A percentile compares a stretch with the other conserved stretches of the same genome.
Conservation (phyloP, 306 rosid genomes). For the Cucumis hystrix region DNA sequence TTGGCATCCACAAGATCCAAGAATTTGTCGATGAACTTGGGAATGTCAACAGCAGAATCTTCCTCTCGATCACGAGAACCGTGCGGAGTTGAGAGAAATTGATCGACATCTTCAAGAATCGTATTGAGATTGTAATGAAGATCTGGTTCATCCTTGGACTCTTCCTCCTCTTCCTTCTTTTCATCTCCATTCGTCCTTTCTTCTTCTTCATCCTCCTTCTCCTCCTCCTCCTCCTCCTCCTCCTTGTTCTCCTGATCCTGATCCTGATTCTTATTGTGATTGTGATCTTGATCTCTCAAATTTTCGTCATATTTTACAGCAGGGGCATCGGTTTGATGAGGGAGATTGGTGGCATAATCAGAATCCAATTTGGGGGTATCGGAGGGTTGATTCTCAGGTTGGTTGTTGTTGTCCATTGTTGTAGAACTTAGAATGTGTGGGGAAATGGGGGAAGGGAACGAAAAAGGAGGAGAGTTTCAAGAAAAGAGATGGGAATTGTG, state of each 20-base stretch:
- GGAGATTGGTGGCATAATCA: background rate
- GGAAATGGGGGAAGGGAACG: background rate
- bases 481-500: slow-evolving; percentile 14
- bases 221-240: background rate
- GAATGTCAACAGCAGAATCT: slow-evolving; percentile 12
- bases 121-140: slow-evolving; percentile 17
- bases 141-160: background rate
- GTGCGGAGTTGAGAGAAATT: slow-evolving; percentile 9
- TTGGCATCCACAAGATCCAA: slow-evolving; percentile 36
- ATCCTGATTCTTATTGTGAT: background rate
- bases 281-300: slow-evolving; percentile 4
- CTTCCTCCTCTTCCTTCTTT: background rate
- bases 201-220: background rate
- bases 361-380: too few species aligned
- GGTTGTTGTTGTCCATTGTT: slow-evolving; percentile 14
- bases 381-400: slow-evolving; percentile 33
- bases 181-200: background rate
- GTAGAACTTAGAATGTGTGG: background rate
- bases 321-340: background rate
- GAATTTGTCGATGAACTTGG: slow-evolving; percentile 21
- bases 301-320: background rate
- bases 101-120: slow-evolving; percentile 25
- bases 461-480: slow-evolving; percentile 8
- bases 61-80: background rate
- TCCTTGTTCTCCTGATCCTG: background rate